Conservation (phyloP, 148 eudicot species). For the Nyssa sinensis region DNA sequence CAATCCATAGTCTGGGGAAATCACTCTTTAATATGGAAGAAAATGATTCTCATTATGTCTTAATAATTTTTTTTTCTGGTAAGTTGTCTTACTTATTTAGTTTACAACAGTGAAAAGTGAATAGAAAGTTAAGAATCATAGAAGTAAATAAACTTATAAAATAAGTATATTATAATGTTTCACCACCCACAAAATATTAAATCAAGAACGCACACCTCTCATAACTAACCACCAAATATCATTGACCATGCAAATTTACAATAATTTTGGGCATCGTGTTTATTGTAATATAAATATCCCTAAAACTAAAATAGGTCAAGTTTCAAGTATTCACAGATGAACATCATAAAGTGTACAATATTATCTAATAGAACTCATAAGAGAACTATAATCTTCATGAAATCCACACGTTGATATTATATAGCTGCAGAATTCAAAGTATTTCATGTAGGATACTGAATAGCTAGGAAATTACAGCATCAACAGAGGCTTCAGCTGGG, state of each 20-base stretch:
- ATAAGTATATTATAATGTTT: background rate
- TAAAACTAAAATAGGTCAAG: background rate
- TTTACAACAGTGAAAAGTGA: background rate
- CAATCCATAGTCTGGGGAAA: no score
- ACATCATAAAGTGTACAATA: background rate
- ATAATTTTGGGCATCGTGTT: background rate
- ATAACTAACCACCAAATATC: background rate
- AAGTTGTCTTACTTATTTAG: no score
- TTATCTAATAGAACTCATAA: background rate
- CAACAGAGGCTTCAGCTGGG: conserved; percentile 98
- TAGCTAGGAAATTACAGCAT: conserved; percentile 61
- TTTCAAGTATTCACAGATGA: background rate
- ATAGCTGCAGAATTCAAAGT: background rate
- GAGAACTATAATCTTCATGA: background rate
- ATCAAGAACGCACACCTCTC: background rate
- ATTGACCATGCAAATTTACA: background rate
- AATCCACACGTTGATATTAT: background rate
- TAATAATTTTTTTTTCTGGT: no score
- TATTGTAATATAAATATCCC: background rate
- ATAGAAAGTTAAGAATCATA: background rate
- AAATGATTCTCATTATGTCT: no score
- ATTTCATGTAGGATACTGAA: background rate
- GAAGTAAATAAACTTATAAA: no score
- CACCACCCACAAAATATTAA: background rate
- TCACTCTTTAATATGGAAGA: no score